phyloP scores from a whole-genome alignment of 2,329 filamentous ascomycete species.

The Arthrobotrys entomopaga region DNA sequence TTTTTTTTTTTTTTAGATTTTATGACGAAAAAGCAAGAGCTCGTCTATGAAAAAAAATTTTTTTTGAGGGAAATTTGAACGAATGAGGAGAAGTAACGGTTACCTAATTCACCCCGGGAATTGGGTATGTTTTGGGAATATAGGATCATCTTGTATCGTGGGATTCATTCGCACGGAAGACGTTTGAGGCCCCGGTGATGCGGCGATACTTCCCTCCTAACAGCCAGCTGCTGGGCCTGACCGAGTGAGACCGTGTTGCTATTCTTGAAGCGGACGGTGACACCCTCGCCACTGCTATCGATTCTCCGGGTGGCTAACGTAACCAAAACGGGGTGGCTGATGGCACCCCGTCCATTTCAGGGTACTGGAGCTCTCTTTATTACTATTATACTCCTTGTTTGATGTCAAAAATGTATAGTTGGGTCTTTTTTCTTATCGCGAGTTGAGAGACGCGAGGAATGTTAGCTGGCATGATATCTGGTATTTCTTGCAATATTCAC shows the following conservation, averaged over 20 bases:
- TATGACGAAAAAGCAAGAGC: conserved; percentile 12
- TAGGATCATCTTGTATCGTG: too few species aligned
- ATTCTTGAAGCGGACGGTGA: conserved; percentile 22
- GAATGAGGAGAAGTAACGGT: background rate
- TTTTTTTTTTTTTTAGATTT: too few species aligned
- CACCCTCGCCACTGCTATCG: conserved; percentile 17
- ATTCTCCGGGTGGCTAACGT: conserved; percentile 35
- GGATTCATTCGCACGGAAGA: conserved; percentile 30
- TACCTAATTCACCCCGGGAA: background rate
- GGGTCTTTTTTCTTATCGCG: background rate
- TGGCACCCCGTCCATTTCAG: too few species aligned
- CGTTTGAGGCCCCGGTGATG: conserved; percentile 47
- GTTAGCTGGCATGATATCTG: conserved; percentile 2
- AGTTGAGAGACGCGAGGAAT: conserved; percentile 14
- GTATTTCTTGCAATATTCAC: background rate
- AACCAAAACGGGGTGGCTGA: too few species aligned
- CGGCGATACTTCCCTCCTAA: conserved; percentile 15
- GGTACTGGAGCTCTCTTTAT: background rate
- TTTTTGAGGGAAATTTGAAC: conserved; percentile 38
- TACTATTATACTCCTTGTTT: background rate
- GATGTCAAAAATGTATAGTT: background rate
- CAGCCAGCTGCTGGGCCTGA: conserved; percentile 1
- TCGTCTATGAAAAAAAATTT: conserved; percentile 12
- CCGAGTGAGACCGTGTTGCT: conserved; percentile 11
- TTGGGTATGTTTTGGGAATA: background rate